Evolutionary conservation across 768 basidiomycete species (phyloP), one percentile per base, ranked within the genome.

Genomic region (Paxillus involutus): DNA sequence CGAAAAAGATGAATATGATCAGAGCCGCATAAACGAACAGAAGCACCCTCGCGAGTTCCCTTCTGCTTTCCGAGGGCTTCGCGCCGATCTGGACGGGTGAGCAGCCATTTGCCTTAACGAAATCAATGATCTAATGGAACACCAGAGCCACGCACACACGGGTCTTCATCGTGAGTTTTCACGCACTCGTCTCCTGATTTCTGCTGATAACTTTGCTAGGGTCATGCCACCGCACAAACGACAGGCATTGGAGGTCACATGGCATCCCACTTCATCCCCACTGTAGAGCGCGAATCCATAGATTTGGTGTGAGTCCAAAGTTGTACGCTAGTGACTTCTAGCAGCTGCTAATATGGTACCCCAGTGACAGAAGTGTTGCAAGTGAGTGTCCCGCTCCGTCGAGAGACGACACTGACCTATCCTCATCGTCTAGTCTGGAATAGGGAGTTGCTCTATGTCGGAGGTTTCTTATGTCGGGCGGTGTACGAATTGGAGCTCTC

Each of bases 281-380:
- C 94, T 0, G 94, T 98, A 8, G 95, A 98, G 69, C 81, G 95
- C 56, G 95, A 98, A 71, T 88, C 88, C 0, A 87, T 94, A 54
- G 93, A 91, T 70, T 74, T 94, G 35, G 86, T 92, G 86, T 89
- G 61, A 69, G 84, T 32, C 35, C 6, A 19, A 13, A 40, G 16
- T 32, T n/a, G n/a, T 46, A 24, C 29, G 32, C 13, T 43, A 37
- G 36, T 46, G n/a, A 51, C 33, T 59, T 5, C 16, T 37, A 37
- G 36, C 4, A 37, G 53, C 47, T 3, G 24, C 33, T 48, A 30
- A 36, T 6, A 55, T 9, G 21, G 44, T 16, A 42, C 13, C 44
- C 1, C 52, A 91, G 89, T 67, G 91, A 96, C 68, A 83, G 87
- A 36, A 85, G 88, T 65, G 90, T 89, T 26, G 83, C 86, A 24